Evolutionary conservation across 345 rosid species (phyloP), one percentile per base, ranked within the genome.

Genomic region (Salix brachista): DNA sequence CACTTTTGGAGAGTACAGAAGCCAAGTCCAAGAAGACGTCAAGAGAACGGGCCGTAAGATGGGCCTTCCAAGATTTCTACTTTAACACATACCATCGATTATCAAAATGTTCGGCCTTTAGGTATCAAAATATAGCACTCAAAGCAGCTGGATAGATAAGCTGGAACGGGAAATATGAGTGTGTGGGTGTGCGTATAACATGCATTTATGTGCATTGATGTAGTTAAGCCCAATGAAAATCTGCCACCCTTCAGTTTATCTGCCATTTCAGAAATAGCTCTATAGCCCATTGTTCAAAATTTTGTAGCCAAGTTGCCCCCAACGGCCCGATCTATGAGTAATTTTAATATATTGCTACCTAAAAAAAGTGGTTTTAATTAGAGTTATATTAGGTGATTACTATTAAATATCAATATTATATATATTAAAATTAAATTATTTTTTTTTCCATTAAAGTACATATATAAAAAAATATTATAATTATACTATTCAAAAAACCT

Each of bases 1-100:
- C 83, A 89, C 91, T 6, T 90, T 89, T 30, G 80, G 85, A 26
- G 92, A 90, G 61, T 90, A 85, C 69, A 86, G 92, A 72, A 77
- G 79, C 4, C 90, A 88, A 80, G 86, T 90, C 67, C 92, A 80
- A 60, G 89, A 86, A 78, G 92, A 90, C 54, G 92, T 90, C 52
- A 86, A 83, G 80, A 82, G 71, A 73, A 79, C 42, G 36, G 94
- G 92, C 8, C 86, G 80, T 17, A 90, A 90, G 79, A 84, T 89
- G 30, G 94, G 92, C 30, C 94, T 90, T 67, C 88, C 89, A 50
- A 85, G 88, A 76, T 89, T 90, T 78, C 76, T 77, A 42, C 71
- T 75, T n/a, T n/a, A 78, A n/a, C 60, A 32, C 36, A 19, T 44
- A 18, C 17, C 62, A 36, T 25, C 67, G 28, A 58, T 58, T n/a